These are phyloP conservation scores for Geotrichum restrictum DNA, from an alignment of 1,139 yeast genomes.

Conservation along the genomic window DNA sequence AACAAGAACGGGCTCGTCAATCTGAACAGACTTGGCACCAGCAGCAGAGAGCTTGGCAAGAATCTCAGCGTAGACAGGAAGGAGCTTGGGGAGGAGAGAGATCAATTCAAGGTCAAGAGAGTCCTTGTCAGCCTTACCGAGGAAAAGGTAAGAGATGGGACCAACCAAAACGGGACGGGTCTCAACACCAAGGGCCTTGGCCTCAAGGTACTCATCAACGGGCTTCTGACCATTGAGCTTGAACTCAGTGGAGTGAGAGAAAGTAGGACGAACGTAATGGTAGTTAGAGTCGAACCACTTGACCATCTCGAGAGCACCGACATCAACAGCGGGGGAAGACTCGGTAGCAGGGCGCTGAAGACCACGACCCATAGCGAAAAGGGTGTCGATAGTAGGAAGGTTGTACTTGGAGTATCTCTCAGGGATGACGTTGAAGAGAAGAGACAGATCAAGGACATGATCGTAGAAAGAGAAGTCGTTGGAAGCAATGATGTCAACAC, in stretches of 20 bases:
- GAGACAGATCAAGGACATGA: slow-evolving; percentile 89
- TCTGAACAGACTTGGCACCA: slow-evolving; percentile 93
- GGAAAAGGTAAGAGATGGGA: slow-evolving; percentile 89
- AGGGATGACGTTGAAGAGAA: slow-evolving; percentile 92
- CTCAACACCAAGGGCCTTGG: slow-evolving; percentile 90
- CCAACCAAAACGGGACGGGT: slow-evolving; percentile 97
- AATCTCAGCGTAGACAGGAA: slow-evolving; percentile 89
- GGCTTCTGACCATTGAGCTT: slow-evolving; percentile 96
- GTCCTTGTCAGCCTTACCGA: slow-evolving; percentile 98
- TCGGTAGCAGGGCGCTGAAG: slow-evolving; percentile 95
- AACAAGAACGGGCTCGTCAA: slow-evolving; percentile 95
- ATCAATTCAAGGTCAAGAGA: slow-evolving; percentile 93
- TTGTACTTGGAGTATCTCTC: slow-evolving; percentile 92
- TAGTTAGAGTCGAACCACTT: slow-evolving; percentile 99
- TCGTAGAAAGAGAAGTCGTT: slow-evolving; percentile 98
- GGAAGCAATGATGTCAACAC: slow-evolving; percentile 95
- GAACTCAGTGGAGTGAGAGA: slow-evolving; percentile 91
- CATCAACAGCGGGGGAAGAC: slow-evolving; percentile 85
- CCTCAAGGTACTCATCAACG: slow-evolving; percentile 95
- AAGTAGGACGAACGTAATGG: slow-evolving; percentile 99
- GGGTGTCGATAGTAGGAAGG: slow-evolving; percentile 83
- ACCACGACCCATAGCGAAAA: slow-evolving; percentile 99
- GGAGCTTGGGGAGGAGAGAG: slow-evolving; percentile 75
- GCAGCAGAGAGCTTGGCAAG: slow-evolving; percentile 84
- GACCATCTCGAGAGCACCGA: slow-evolving; percentile 98